These are phyloP conservation scores for Botryobasidium botryosum DNA, from an alignment of 768 basidiomycete species.

Conservation along the genomic window DNA sequence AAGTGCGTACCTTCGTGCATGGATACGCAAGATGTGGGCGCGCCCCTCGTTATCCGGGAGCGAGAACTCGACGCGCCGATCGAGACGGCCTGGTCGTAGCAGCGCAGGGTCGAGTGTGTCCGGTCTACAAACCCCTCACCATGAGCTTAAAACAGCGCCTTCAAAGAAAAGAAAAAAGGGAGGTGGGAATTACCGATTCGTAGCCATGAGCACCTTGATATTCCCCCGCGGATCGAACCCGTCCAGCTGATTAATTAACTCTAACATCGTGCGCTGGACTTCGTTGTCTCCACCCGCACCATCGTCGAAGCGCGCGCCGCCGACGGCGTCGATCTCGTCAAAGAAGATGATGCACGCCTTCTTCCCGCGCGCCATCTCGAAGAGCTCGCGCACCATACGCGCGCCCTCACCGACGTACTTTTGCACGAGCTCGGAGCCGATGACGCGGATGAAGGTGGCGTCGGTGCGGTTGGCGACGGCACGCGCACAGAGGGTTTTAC, in stretches of 20 bases:
- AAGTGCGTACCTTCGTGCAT: slow-evolving; percentile 64
- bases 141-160: not conserved
- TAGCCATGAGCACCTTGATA: slow-evolving; percentile 99
- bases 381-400: slow-evolving; percentile 94
- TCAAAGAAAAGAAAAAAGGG: not conserved
- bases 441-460: slow-evolving; percentile 97
- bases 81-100: slow-evolving; percentile 86
- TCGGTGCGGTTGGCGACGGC: slow-evolving; percentile 98
- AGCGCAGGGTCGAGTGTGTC: slow-evolving; percentile 97
- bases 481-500: slow-evolving; percentile 94
- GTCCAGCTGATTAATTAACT: slow-evolving; percentile 95
- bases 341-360: slow-evolving; percentile 99
- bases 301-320: slow-evolving; percentile 95
- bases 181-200: slow-evolving; percentile 55
- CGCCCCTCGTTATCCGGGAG: slow-evolving; percentile 91
- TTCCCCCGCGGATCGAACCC: slow-evolving; percentile 99
- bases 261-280: slow-evolving; percentile 97
- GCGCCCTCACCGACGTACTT: slow-evolving; percentile 99
- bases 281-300: slow-evolving; percentile 99
- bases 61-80: slow-evolving; percentile 93
- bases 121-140: slow-evolving; percentile 39
- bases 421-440: slow-evolving; percentile 98
- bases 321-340: slow-evolving; percentile 96
- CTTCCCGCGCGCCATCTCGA: slow-evolving; percentile 97
- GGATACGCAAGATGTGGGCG: slow-evolving; percentile 91